Evolutionary conservation across 2,329 filamentous ascomycete genomes (phyloP).

Genomic region (Stachybotrys chlorohalonatus): DNA sequence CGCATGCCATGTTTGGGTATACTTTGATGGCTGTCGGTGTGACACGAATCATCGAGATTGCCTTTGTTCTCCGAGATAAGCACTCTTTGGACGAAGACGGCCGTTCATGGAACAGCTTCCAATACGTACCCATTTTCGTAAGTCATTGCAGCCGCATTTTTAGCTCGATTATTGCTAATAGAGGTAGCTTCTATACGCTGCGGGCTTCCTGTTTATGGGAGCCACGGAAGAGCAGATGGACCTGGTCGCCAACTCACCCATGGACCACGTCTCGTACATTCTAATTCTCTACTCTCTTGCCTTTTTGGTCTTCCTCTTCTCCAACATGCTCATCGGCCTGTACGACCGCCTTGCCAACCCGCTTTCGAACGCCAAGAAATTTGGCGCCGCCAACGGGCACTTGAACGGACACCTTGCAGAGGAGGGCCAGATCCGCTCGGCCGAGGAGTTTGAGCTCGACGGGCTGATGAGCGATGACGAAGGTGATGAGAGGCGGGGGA

Average conservation of each 20-base stretch:
- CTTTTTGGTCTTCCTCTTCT: constrained; percentile 84
- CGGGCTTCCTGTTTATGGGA: constrained; percentile 95
- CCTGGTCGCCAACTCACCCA: constrained; percentile 60
- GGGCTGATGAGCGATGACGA: constrained; percentile 87
- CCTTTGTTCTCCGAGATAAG: constrained; percentile 74
- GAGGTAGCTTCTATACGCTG: constrained; percentile 71
- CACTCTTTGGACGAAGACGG: constrained; percentile 57
- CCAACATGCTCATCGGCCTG: constrained; percentile 74
- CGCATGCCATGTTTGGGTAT: constrained; percentile 86
- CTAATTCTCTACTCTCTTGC: constrained; percentile 85
- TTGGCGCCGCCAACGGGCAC: constrained; percentile 24
- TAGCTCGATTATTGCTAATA: constrained; percentile 5
- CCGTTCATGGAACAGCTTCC: constrained; percentile 55
- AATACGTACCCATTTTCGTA: constrained; percentile 45
- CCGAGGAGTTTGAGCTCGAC: constrained; percentile 88
- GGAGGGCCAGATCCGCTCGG: constrained; percentile 60
- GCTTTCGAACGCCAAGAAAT: constrained; percentile 22
- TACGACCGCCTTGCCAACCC: constrained; percentile 57
- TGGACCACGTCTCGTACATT: constrained; percentile 88
- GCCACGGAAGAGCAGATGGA: constrained; percentile 95
- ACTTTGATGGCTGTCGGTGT: constrained; percentile 86
- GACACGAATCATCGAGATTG: constrained; percentile 80
- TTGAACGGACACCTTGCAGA: constrained; percentile 26
- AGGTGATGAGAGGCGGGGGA: constrained; percentile 36
- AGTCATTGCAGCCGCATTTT: constrained; percentile 23